Base-by-base conservation (phyloP, 116 monocot species). In the Cymodocea nodosa region DNA sequence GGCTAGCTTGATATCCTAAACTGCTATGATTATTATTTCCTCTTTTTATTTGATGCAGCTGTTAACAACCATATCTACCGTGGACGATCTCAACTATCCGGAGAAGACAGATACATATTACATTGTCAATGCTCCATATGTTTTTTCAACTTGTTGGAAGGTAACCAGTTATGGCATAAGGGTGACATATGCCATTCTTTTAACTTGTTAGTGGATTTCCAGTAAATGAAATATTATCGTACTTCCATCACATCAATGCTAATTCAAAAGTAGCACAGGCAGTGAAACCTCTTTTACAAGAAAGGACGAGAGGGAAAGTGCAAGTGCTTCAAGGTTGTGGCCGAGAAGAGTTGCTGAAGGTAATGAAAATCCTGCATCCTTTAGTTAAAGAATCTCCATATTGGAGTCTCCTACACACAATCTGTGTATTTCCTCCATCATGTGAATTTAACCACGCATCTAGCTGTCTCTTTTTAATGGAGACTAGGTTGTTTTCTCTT, bases 71-170 rank as follows among this genome's bases (percentile, higher is more conserved):
- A 87, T 94, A 81, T 87, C 94, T 62, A 87, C 85, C n/a, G 73
- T 94, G 13, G 94, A 94, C 71, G 94, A 94, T 60, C 73, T 86
- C 20, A 94, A 89, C 58, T 94, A 94, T 72, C 94, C 94, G 1
- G 90, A 94, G 75, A 94, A 94, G 79, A 94, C 85, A 17, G 81
- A 90, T n/a, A 83, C 85, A 4, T 94, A 94, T 68, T 94, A 87
- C 67, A 79, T 94, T 23, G 94, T 83, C 36, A 94, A 90, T 75
- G 90, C 87, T 70, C 90, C 90, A 19, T 94, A 94, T 44, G 73
- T 94, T 44, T 94, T 94, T 68, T 89, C 94, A 59, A 84, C 90
- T 12, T 94, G 94, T 76, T 94, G 90, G 90, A 94, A 85, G 87
- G 90, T 90, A 69, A 69, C 25, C 17, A 20, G 19, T 34, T 22